phyloP scores from a whole-genome alignment of 139 green algal species.

The Klebsormidium nitens region DNA sequence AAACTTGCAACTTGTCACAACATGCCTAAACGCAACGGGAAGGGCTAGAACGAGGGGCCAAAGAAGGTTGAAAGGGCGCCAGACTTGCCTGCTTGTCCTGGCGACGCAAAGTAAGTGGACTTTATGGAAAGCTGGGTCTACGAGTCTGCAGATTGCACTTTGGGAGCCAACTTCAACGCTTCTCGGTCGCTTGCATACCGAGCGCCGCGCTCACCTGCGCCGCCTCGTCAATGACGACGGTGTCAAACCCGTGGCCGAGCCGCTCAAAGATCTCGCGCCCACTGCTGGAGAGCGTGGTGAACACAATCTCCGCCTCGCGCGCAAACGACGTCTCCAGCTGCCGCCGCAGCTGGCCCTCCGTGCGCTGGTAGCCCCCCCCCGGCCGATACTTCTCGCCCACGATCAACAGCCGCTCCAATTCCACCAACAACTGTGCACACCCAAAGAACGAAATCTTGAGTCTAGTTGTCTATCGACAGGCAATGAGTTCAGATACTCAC shows the following conservation, averaged over 20 bases:
- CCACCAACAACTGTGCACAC: slow-evolving; percentile 9
- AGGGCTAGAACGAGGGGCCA: too few relatives aligned
- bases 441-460: slow-evolving; percentile 1
- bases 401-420: slow-evolving; percentile 18
- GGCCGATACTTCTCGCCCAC: neutral
- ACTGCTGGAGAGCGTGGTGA: slow-evolving; percentile 32
- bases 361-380: slow-evolving; percentile 1
- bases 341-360: neutral
- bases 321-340: slow-evolving; percentile 40
- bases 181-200: slow-evolving; percentile 62
- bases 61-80: too few relatives aligned
- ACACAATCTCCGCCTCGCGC: slow-evolving; percentile 41
- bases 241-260: slow-evolving; percentile 37
- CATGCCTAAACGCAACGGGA: too few relatives aligned
- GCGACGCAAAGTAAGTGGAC: too few relatives aligned
- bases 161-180: too few relatives aligned
- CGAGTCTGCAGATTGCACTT: too few relatives aligned
- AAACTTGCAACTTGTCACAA: too few relatives aligned
- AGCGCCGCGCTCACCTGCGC: slow-evolving; percentile 45
- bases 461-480: too few relatives aligned
- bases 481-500: too few relatives aligned
- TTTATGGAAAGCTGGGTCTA: too few relatives aligned
- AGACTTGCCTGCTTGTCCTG: too few relatives aligned
- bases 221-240: slow-evolving; percentile 93
- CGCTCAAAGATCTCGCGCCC: slow-evolving; percentile 44